Evolutionary conservation across 2,329 filamentous ascomycete species (phyloP), one percentile per base, ranked within the genome.

Genomic region (Claviceps spartinae): DNA sequence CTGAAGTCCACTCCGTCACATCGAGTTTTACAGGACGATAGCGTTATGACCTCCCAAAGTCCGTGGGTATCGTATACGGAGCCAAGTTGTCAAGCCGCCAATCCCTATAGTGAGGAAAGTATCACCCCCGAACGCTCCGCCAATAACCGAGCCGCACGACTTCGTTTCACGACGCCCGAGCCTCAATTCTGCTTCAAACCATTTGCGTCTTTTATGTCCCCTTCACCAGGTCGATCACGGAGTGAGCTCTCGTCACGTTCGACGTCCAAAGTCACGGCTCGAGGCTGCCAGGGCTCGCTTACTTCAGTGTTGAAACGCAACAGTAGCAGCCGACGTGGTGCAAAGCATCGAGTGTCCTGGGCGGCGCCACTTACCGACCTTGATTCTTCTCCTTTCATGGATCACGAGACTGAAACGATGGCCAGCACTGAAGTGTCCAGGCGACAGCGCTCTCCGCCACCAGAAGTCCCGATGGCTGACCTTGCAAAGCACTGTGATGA

Each of bases 171-270:
- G 2, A 74, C 72, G 0, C 71, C 74, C 5, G 72, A 77, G 48
- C 68, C 72, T 14, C 69, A 70, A 4, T 66, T 77, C 34, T 72
- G 71, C 0, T 67, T 77, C 57, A 76, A 74, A 55, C 70, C 75
- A 0, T 79, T 79, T 58, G 69, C 73, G 1, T 70, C 71, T 1
- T 79, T 79, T 59, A 71, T 75, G 58, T 73, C 73, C 0, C 71
- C 73, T 1, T 76, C 75, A 0, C 72, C 76, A 1, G 65, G 69
- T 42, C 65, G 58, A n/a, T 57, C 55, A 14, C 55, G 59, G 11
- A 37, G 3, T 1, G 24, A 36, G 11, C 2, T 5, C n/a, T 41
- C 30, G 4, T 34, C n/a, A 44, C 42, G 13, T n/a, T 46, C 49
- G 6, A 13, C 16, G 11, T 42, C 30, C 11, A 18, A 22, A 30